Conservation (phyloP, 495 filamentous ascomycete genomes). For the Penicillium soppii region DNA sequence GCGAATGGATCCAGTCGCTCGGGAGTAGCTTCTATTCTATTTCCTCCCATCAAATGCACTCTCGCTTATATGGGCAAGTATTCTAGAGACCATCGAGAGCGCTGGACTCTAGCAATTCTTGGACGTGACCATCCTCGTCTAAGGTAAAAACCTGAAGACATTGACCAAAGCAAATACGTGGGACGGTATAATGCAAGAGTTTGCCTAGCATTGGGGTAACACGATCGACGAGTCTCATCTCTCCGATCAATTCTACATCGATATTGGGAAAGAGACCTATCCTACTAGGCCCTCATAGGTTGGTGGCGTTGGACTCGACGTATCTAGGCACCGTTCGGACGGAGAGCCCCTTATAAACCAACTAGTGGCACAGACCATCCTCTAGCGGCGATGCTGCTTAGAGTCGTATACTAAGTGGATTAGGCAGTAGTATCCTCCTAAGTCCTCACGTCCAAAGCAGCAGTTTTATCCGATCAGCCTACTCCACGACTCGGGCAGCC, state of each 20-base stretch:
- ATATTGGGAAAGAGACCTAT: conserved; percentile 5
- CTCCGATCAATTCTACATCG: neutral
- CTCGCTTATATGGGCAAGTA: neutral
- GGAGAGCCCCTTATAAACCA: no score
- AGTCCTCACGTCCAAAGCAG: no score
- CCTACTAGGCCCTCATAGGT: neutral
- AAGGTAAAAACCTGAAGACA: conserved; percentile 4
- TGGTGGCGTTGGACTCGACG: no score
- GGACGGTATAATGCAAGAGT: neutral
- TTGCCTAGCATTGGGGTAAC: neutral
- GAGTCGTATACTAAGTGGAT: no score
- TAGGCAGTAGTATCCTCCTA: no score
- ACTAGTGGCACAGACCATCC: no score
- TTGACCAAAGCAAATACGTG: conserved; percentile 2
- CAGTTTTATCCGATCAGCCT: no score
- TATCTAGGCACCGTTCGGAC: no score
- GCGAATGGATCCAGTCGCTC: neutral
- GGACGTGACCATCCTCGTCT: neutral
- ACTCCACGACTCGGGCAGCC: no score
- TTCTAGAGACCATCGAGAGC: neutral
- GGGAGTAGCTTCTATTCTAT: conserved; percentile 3
- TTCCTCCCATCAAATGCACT: neutral
- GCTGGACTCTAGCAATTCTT: neutral
- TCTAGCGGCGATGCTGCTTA: no score
- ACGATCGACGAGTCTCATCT: neutral